These are phyloP conservation scores for Hanseniaspora pseudoguilliermondii DNA, from an alignment of 805 yeast genomes.

Conservation along the genomic window DNA sequence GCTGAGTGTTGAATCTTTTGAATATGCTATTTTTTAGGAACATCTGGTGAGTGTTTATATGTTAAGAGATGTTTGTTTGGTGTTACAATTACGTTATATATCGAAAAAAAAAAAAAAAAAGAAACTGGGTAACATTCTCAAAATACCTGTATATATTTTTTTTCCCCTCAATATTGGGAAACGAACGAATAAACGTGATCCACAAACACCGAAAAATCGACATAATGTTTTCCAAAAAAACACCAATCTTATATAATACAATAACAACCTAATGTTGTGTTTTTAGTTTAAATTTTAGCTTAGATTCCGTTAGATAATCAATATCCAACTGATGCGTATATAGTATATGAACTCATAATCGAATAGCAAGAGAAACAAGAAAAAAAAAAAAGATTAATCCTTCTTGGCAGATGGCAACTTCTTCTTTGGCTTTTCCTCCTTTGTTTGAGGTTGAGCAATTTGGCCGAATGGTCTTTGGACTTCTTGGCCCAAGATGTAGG, in stretches of 20 bases:
- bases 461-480: slow-evolving; percentile 82
- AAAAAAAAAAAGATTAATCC: slow-evolving; percentile 85
- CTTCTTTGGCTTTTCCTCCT: slow-evolving; percentile 47
- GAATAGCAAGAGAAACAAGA: slow-evolving; percentile 38
- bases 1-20: not conserved
- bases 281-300: no score
- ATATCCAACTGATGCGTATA: not conserved
- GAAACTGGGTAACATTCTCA: not conserved
- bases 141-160: no score
- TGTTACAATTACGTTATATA: not conserved
- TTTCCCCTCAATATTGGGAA: no score
- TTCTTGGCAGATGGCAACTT: slow-evolving; percentile 65
- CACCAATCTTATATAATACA: no score
- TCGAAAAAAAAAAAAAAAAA: not conserved
- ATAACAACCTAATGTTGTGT: no score
- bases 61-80: not conserved
- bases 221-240: no score
- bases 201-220: not conserved
- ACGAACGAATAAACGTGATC: not conserved
- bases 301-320: not conserved
- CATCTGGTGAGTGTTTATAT: not conserved
- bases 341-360: not conserved
- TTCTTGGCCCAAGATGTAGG: slow-evolving; percentile 71
- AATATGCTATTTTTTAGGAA: not conserved
- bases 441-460: slow-evolving; percentile 26